These are phyloP conservation scores for Alliaria petiolata DNA, from an alignment of 345 rosid species.

Conservation along the genomic window DNA sequence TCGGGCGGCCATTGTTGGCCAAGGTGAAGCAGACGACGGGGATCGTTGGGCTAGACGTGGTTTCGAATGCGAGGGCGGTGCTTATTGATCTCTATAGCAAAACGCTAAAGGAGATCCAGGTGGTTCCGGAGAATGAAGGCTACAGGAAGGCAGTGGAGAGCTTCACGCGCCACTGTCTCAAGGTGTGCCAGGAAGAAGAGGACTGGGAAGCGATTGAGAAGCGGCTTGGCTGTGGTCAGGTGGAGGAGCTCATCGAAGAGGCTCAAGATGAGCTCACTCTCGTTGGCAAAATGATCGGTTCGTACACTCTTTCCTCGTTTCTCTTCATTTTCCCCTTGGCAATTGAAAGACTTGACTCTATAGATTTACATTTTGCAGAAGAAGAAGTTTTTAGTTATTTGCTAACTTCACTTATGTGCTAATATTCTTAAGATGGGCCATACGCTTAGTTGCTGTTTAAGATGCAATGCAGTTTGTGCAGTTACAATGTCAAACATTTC, in stretches of 20 bases:
- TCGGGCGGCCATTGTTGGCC: conserved; percentile 84
- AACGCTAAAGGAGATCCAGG: conserved; percentile 80
- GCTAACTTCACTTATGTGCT: too few species aligned
- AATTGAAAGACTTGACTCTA: neutral
- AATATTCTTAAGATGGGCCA: too few species aligned
- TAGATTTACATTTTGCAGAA: neutral
- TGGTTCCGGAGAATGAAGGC: conserved; percentile 77
- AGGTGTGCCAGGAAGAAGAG: conserved; percentile 65
- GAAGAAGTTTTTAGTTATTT: too few species aligned
- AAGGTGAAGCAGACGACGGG: conserved; percentile 83
- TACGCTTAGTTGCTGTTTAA: too few species aligned
- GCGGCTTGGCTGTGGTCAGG: conserved; percentile 79
- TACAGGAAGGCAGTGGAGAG: conserved; percentile 89
- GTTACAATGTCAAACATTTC: too few species aligned
- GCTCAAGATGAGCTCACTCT: conserved; percentile 83
- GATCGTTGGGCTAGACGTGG: conserved; percentile 84
- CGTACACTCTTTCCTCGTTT: conserved; percentile 9
- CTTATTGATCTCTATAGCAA: conserved; percentile 55
- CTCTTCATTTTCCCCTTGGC: neutral
- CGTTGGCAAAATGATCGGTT: conserved; percentile 77
- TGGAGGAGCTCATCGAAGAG: conserved; percentile 88
- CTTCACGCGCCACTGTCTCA: conserved; percentile 70
- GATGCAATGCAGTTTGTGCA: too few species aligned
- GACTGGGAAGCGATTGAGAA: conserved; percentile 81
- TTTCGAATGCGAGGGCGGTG: conserved; percentile 78